Evolutionary conservation across 2,329 filamentous ascomycete species (phyloP).

Genomic region (Reticulascus tulasneorum): DNA sequence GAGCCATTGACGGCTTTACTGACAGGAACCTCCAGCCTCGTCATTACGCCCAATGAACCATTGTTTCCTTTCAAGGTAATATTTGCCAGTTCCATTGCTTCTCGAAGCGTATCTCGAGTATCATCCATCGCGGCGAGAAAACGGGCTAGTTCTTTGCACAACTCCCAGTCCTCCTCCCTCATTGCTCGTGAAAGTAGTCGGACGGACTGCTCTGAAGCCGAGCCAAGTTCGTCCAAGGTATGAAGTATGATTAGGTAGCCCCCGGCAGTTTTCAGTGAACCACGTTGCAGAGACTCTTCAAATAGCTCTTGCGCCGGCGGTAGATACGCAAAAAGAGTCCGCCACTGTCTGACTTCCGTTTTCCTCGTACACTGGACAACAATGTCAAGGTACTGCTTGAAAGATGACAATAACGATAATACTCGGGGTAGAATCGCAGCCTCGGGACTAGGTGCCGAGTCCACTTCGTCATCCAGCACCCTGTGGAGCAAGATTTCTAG

Average conservation of each 20-base stretch:
- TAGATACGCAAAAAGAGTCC: conserved; percentile 85
- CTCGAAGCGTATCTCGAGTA: conserved; percentile 72
- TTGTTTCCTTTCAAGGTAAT: conserved; percentile 23
- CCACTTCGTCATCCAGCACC: conserved; percentile 91
- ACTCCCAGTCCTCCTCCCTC: conserved; percentile 83
- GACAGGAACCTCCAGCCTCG: conserved; percentile 10
- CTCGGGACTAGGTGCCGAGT: conserved; percentile 60
- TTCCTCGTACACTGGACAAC: conserved; percentile 96
- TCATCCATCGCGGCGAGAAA: conserved; percentile 92
- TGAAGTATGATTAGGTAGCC: conserved; percentile 95
- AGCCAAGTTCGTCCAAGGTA: conserved; percentile 66
- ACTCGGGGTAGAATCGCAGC: conserved; percentile 62
- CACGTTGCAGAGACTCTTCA: conserved; percentile 81
- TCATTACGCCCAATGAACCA: conserved; percentile 8
- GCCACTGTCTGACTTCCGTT: conserved; percentile 92
- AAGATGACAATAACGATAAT: conserved; percentile 63
- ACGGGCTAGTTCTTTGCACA: conserved; percentile 91
- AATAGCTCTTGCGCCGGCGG: conserved; percentile 90
- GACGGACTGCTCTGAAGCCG: conserved; percentile 73
- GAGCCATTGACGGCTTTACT: conserved; percentile 25
- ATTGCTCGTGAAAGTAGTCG: conserved; percentile 78
- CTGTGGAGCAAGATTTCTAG: conserved; percentile 89
- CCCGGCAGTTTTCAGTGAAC: conserved; percentile 88
- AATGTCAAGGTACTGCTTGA: conserved; percentile 86
- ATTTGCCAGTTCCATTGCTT: conserved; percentile 64